Evolutionary conservation across 805 yeast species (phyloP).

Genomic region (Metschnikowia kofuensis): DNA sequence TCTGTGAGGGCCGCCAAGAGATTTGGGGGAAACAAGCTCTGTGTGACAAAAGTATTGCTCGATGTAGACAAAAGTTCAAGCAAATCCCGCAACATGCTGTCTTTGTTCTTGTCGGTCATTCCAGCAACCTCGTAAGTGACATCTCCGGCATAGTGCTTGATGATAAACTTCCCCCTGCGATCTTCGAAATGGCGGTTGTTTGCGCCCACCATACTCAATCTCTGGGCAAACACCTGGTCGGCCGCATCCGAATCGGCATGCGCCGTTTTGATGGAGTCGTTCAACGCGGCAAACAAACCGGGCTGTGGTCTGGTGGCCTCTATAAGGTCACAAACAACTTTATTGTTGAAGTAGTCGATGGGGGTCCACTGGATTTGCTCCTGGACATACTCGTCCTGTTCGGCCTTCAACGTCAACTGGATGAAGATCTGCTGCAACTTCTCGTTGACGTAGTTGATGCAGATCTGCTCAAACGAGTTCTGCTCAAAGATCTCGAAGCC

Average conservation of each 20-base stretch:
- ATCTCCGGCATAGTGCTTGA: slow-evolving; percentile 98
- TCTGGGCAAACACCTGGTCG: slow-evolving; percentile 91
- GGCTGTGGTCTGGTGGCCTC: slow-evolving; percentile 89
- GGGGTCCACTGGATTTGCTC: slow-evolving; percentile 98
- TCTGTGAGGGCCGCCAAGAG: slow-evolving; percentile 40
- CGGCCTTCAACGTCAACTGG: slow-evolving; percentile 91
- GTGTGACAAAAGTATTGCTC: slow-evolving; percentile 64
- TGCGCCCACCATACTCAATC: slow-evolving; percentile 76
- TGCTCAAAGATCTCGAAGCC: slow-evolving; percentile 96
- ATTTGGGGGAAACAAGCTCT: slow-evolving; percentile 40
- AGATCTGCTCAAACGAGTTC: slow-evolving; percentile 91
- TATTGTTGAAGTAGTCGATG: slow-evolving; percentile 91
- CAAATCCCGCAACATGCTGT: slow-evolving; percentile 84
- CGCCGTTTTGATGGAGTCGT: slow-evolving; percentile 97
- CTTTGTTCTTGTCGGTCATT: slow-evolving; percentile 97
- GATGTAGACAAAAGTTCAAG: slow-evolving; percentile 76
- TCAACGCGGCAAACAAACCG: slow-evolving; percentile 92
- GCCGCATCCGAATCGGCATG: slow-evolving; percentile 97
- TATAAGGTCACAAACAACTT: slow-evolving; percentile 93
- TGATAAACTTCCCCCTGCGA: slow-evolving; percentile 80
- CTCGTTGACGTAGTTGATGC: slow-evolving; percentile 94
- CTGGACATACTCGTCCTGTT: slow-evolving; percentile 94
- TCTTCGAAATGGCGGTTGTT: slow-evolving; percentile 84
- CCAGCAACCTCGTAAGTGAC: slow-evolving; percentile 86
- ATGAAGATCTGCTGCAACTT: slow-evolving; percentile 95